These are phyloP conservation scores for Thielaviopsis ethacetica DNA, from an alignment of 2,329 filamentous ascomycete genomes.

Conservation along the genomic window DNA sequence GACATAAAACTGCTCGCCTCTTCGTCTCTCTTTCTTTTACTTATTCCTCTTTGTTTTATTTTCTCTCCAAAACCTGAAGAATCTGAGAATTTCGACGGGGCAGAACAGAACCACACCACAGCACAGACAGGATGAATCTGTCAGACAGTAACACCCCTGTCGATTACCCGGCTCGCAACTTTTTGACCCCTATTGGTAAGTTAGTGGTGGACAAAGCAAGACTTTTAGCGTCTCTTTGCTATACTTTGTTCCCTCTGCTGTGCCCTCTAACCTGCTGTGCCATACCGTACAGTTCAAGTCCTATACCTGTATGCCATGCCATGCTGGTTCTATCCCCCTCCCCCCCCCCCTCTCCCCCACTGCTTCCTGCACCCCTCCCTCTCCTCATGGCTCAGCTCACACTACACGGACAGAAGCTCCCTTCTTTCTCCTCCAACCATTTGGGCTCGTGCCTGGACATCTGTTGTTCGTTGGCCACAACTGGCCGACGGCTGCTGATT, in stretches of 20 bases:
- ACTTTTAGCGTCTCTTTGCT: neutral
- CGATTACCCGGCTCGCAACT: conserved; percentile 16
- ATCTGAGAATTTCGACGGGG: neutral
- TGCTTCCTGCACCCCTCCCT: neutral
- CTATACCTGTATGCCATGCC: no score
- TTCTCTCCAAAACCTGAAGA: neutral
- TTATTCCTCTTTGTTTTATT: neutral
- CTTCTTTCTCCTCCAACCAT: conserved; percentile 26
- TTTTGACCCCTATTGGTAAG: conserved; percentile 41
- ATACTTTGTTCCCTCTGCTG: neutral
- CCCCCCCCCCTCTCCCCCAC: neutral
- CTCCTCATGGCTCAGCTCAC: conserved; percentile 7
- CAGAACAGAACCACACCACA: neutral
- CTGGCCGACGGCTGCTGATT: neutral
- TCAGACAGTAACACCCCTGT: neutral
- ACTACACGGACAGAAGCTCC: conserved; percentile 9
- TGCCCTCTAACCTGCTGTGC: neutral
- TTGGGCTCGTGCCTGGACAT: conserved; percentile 29
- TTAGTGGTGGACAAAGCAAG: conserved; percentile 5
- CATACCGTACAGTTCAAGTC: no score
- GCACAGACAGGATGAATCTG: neutral
- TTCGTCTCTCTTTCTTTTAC: neutral
- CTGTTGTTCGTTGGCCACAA: conserved; percentile 28
- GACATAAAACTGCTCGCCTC: no score
- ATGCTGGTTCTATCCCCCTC: no score